phyloP scores from a whole-genome alignment of 225 moss, liverwort and hornwort species.

The Thuidium tamariscinum region DNA sequence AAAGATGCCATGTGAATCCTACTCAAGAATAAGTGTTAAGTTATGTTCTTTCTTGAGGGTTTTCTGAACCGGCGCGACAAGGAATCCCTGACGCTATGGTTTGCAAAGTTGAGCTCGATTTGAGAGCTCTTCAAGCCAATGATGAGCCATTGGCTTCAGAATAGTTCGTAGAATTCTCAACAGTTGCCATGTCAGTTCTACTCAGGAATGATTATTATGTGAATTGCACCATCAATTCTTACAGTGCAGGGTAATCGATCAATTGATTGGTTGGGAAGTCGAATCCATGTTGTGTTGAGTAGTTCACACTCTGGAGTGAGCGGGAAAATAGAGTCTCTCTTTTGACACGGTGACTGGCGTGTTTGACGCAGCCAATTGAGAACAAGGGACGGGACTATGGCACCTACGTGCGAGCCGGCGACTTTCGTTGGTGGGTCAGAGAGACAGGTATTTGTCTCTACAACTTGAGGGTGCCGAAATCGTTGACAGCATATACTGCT shows the following conservation, averaged over 20 bases:
- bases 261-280: not conserved
- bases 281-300: not conserved
- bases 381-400: conserved; percentile 82
- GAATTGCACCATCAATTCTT: not conserved
- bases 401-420: conserved; percentile 63
- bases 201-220: no score
- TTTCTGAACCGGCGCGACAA: no score
- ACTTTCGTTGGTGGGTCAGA: conserved; percentile 89
- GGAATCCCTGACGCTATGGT: no score
- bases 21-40: no score
- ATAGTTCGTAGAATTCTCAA: no score
- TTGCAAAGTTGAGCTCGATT: no score
- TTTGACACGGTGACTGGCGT: not conserved
- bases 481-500: no score
- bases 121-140: no score
- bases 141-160: no score
- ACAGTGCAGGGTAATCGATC: not conserved
- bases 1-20: no score
- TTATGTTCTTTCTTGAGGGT: no score
- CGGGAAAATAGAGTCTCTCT: not conserved
- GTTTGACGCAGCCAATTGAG: conserved; percentile 54
- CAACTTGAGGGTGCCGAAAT: not conserved
- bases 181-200: no score
- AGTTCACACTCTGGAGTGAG: not conserved
- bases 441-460: conserved; percentile 48